These are phyloP conservation scores for Zelopaecilomyces penicillatus DNA, from an alignment of 2,329 filamentous ascomycete genomes.

Conservation along the genomic window DNA sequence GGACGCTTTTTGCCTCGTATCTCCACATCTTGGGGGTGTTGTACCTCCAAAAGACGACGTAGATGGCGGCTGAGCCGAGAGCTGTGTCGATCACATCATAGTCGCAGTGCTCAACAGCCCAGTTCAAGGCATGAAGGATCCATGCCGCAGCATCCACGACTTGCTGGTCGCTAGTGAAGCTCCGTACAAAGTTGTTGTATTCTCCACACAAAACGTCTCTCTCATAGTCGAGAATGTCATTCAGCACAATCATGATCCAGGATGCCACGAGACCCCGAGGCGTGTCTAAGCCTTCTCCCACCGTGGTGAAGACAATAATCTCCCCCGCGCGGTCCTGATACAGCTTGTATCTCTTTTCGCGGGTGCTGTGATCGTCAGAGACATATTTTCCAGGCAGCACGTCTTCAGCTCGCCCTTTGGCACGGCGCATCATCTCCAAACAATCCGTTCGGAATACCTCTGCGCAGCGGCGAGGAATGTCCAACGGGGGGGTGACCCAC, in stretches of 20 bases:
- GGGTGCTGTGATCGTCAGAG: background rate
- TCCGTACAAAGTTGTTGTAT: background rate
- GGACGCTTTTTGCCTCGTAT: background rate
- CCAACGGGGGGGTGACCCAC: background rate
- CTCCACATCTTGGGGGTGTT: background rate
- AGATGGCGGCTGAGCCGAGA: background rate
- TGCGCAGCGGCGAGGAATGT: background rate
- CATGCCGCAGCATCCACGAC: background rate
- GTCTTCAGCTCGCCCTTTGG: background rate
- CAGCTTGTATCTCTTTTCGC: background rate
- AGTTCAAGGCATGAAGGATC: background rate
- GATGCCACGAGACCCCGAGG: background rate
- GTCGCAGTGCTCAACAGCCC: background rate
- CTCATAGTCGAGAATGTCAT: background rate
- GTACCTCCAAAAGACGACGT: background rate
- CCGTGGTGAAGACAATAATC: background rate
- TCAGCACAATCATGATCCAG: background rate
- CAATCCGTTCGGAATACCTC: background rate
- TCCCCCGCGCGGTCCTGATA: background rate
- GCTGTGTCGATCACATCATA: background rate
- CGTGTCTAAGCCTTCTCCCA: background rate
- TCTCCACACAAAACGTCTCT: background rate
- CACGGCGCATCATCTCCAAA: background rate
- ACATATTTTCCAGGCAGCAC: background rate
- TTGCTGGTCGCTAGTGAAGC: background rate